Evolutionary conservation across 2,329 filamentous ascomycete species (phyloP).

Genomic region (Ceratocystis variospora): DNA sequence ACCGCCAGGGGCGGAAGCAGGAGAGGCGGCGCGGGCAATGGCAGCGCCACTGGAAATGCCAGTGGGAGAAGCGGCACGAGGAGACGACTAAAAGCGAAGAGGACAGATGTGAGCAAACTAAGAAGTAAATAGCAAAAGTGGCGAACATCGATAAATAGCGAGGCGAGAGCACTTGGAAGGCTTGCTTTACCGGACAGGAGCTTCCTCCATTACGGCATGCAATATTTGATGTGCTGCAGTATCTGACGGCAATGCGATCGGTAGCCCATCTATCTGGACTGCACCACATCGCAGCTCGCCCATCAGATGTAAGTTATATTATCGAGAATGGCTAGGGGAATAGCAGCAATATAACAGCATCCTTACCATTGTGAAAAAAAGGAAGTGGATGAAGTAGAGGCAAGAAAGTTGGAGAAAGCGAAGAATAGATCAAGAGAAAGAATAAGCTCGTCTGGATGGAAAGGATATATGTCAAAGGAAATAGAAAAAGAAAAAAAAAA

Average conservation of each 20-base stretch:
- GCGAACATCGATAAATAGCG: background rate
- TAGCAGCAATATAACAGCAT: background rate
- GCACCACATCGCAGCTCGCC: background rate
- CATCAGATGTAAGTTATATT: slow-evolving; percentile 6
- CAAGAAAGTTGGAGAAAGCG: background rate
- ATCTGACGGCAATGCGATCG: background rate
- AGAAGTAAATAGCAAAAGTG: background rate
- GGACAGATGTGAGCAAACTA: background rate
- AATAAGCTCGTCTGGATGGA: background rate
- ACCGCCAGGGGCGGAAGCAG: slow-evolving; percentile 69
- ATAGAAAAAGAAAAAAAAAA: background rate
- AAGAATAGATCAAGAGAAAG: too few species aligned
- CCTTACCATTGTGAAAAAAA: slow-evolving; percentile 9
- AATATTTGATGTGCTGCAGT: background rate
- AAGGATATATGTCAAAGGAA: background rate
- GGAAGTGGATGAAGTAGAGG: background rate
- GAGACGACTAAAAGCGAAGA: slow-evolving; percentile 37
- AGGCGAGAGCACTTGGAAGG: background rate
- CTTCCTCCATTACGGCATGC: background rate
- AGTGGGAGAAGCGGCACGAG: slow-evolving; percentile 46
- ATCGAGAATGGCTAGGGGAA: slow-evolving; percentile 5
- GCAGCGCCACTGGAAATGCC: slow-evolving; percentile 49
- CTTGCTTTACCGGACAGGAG: background rate
- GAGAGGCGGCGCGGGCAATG: slow-evolving; percentile 67
- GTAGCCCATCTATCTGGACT: background rate